Percentiles rank a stretch among this genome's conserved stretches.
These are phyloP conservation scores for Dujonia santamariae DNA, from an alignment of 1,139 yeast species.

Conservation along the genomic window DNA sequence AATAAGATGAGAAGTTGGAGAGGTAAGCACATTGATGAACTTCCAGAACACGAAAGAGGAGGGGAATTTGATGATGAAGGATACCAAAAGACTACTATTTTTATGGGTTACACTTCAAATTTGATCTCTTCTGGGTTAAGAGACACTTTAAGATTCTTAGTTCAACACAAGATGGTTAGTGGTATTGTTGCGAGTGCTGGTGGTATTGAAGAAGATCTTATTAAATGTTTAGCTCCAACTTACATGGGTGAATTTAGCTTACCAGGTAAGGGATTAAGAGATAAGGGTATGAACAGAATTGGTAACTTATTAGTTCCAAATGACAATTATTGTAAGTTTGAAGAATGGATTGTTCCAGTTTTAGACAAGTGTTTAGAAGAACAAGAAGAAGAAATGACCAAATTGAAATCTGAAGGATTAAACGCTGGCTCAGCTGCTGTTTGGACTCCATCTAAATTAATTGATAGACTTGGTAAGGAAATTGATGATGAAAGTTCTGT, in stretches of 20 bases:
- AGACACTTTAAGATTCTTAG: constrained; percentile 84
- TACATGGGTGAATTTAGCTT: constrained; percentile 87
- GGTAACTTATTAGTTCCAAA: constrained; percentile 96
- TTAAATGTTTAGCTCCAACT: constrained; percentile 94
- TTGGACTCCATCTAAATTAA: constrained; percentile 94
- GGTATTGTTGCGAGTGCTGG: constrained; percentile 97
- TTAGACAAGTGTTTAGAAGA: constrained; percentile 84
- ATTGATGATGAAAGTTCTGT: constrained; percentile 93
- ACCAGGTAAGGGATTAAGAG: constrained; percentile 79
- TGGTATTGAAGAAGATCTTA: constrained; percentile 95
- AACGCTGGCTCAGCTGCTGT: constrained; percentile 43
- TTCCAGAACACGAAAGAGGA: constrained; percentile 66
- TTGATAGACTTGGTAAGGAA: constrained; percentile 91
- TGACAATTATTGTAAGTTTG: constrained; percentile 95
- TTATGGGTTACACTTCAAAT: constrained; percentile 96
- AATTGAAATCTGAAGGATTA: constrained; percentile 58
- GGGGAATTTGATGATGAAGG: constrained; percentile 82
- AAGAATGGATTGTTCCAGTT: constrained; percentile 97
- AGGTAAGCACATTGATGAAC: constrained; percentile 65
- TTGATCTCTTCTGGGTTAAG: constrained; percentile 92
- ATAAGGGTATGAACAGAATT: constrained; percentile 94
- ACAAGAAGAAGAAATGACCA: constrained; percentile 66
- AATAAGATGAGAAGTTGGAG: constrained; percentile 91
- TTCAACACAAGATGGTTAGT: constrained; percentile 89
- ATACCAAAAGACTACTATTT: constrained; percentile 81